Evolutionary conservation across 139 green algal species (phyloP).

Genomic region (Chlorella sorokiniana): DNA sequence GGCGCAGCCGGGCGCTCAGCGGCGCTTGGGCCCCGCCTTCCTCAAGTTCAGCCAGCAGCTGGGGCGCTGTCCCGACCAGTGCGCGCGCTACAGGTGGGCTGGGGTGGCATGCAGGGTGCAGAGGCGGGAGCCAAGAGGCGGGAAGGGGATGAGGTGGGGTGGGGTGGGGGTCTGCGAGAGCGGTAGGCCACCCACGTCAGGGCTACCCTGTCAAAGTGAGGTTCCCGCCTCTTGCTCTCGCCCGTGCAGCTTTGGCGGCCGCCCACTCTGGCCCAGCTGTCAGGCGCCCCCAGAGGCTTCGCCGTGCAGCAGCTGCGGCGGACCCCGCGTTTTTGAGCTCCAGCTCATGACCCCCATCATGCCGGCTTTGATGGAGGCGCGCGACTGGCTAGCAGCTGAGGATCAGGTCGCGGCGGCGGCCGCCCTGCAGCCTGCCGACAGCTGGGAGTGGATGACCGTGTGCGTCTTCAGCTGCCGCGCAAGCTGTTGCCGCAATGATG

Average conservation of each 20-base stretch:
- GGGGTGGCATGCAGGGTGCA: not conserved
- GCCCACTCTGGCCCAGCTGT: slow-evolving; percentile 48
- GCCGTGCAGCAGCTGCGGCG: slow-evolving; percentile 51
- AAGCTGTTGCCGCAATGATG: not conserved
- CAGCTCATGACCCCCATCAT: slow-evolving; percentile 73
- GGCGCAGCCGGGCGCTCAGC: not conserved
- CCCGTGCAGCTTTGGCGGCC: slow-evolving; percentile 40
- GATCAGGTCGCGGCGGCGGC: not conserved
- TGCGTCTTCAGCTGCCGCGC: slow-evolving; percentile 58
- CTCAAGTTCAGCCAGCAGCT: slow-evolving; percentile 67
- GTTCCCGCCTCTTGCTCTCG: not conserved
- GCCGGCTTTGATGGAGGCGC: slow-evolving; percentile 61
- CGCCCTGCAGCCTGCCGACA: slow-evolving; percentile 44
- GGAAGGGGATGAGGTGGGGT: not conserved
- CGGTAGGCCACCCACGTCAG: too few species aligned
- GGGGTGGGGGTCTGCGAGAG: too few species aligned
- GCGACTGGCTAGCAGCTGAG: slow-evolving; percentile 40
- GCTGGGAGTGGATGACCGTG: slow-evolving; percentile 70
- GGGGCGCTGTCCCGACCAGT: slow-evolving; percentile 63
- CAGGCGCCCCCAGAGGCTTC: not conserved
- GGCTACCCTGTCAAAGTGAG: too few species aligned
- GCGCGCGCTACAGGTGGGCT: slow-evolving; percentile 50
- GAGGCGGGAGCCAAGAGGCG: not conserved
- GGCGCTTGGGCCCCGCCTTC: slow-evolving; percentile 47
- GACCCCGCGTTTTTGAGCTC: slow-evolving; percentile 57